Evolutionary conservation across 2,329 filamentous ascomycete species (phyloP), one percentile per base, ranked within the genome.

Genomic region (Lecanoromycetidae sp.): DNA sequence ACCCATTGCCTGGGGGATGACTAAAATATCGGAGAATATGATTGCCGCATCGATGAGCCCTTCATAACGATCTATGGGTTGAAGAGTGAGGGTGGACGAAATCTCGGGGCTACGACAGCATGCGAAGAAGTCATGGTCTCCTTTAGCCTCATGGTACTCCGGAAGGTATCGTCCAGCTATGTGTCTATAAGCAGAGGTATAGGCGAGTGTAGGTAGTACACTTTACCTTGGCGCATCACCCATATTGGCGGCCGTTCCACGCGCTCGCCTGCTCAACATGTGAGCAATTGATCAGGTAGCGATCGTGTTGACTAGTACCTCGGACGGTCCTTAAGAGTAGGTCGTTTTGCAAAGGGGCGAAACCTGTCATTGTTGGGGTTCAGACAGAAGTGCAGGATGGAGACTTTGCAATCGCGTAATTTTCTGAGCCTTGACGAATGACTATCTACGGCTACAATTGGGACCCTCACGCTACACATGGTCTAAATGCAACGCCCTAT

Each of bases 1-100:
- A 1, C 91, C 91, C 79, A 98, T 85, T 26, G 91, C 91, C 69
- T 98, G 91, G 0, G 91, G 91, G 53, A 98, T 88, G 37, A 98
- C 91, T 30, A 98, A 78, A 55, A 98, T 98, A 63, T 98, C 91
- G 48, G 87, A 94, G 74, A 98, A 98, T 65, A 98, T 98, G 60
- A 98, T 98, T 51, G 91, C 88, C 23, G 87, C 90, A 65, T 98
- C 91, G 57, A 98, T 79, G 52, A 98, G 80, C 35, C 87, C 88
- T 34, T 76, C 81, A 62, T 81, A 98, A 44, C 91, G 87, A 58
- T 95, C 87, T 59, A 98, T 81, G 44, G 91, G 91, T 66, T 98
- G 91, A 23, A 98, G 76, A 5, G 91, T 98, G 57, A 98, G 71
- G 32, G 84, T 93, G 26, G 87, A 95, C 42, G 91, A 87, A 54